Percentiles rank a stretch among this genome's conserved stretches.
Conservation (phyloP, 2,329 filamentous ascomycete genomes). For the Colletotrichum sansevieriae region DNA sequence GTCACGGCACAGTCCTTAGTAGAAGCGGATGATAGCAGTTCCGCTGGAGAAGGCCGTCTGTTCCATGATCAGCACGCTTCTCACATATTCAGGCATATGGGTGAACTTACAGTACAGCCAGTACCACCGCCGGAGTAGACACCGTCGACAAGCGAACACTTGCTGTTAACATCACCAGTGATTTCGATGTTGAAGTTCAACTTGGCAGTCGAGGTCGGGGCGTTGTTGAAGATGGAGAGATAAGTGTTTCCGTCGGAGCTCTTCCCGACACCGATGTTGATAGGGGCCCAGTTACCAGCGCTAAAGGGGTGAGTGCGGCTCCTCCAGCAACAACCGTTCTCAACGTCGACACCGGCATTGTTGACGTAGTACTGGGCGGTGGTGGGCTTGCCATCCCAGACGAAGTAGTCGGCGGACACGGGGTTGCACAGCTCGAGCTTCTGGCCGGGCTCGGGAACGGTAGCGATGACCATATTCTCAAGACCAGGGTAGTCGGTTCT, state of each 20-base stretch:
- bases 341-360: conserved; percentile 75
- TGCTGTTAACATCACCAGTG: conserved; percentile 68
- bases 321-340: conserved; percentile 83
- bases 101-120: conserved; percentile 84
- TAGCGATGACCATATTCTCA: conserved; percentile 87
- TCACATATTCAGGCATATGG: neutral
- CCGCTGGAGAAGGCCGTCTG: conserved; percentile 60
- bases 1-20: conserved; percentile 45
- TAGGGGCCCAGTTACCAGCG: conserved; percentile 87
- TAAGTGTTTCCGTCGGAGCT: conserved; percentile 75
- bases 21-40: conserved; percentile 60
- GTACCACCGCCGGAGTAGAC: conserved; percentile 68
- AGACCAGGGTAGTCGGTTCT: conserved; percentile 96
- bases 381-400: conserved; percentile 79
- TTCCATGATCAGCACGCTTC: neutral
- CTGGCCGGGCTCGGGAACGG: conserved; percentile 71
- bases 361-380: conserved; percentile 98
- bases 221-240: conserved; percentile 88
- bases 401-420: conserved; percentile 78
- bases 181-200: conserved; percentile 87
- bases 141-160: conserved; percentile 77
- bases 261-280: conserved; percentile 86
- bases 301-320: conserved; percentile 62
- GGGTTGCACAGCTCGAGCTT: conserved; percentile 80
- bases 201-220: conserved; percentile 75